These are phyloP conservation scores for Osmozyma mogii DNA, from an alignment of 805 yeast species.

Conservation along the genomic window DNA sequence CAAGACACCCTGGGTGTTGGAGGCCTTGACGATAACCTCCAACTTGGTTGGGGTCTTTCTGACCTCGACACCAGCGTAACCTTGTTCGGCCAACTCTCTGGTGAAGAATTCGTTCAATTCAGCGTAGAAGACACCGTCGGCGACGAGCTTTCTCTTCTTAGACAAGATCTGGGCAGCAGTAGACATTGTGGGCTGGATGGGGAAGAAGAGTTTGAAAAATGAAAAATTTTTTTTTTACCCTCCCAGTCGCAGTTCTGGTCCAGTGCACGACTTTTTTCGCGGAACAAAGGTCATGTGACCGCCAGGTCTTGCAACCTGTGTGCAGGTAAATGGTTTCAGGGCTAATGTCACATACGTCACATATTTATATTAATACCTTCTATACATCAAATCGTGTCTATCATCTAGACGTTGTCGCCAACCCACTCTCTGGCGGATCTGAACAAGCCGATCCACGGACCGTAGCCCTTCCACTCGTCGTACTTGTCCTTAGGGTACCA, in stretches of 20 bases:
- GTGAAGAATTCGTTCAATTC: slow-evolving; percentile 99
- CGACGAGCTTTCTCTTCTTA: slow-evolving; percentile 98
- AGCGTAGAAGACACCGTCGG: slow-evolving; percentile 99
- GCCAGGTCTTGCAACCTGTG: too few relatives aligned
- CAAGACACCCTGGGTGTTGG: slow-evolving; percentile 96
- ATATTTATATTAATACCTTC: too few relatives aligned
- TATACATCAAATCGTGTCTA: too few relatives aligned
- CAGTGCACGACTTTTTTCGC: too few relatives aligned
- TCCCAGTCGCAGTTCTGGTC: too few relatives aligned
- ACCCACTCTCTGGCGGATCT: slow-evolving; percentile 94
- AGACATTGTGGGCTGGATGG: slow-evolving; percentile 11
- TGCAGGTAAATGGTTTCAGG: too few relatives aligned
- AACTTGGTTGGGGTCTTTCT: slow-evolving; percentile 97
- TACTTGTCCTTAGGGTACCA: slow-evolving; percentile 67
- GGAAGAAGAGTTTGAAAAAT: slow-evolving; percentile 2
- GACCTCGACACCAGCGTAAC: slow-evolving; percentile 99
- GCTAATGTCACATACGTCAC: too few relatives aligned
- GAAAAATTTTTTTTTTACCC: slow-evolving; percentile 2
- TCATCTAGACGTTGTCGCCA: slow-evolving; percentile 27
- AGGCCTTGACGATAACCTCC: slow-evolving; percentile 97
- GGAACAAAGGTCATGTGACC: too few relatives aligned
- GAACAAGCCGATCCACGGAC: slow-evolving; percentile 94
- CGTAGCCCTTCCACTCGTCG: slow-evolving; percentile 68
- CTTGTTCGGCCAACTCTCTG: slow-evolving; percentile 99
- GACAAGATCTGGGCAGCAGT: slow-evolving; percentile 51